Evolutionary conservation across 768 basidiomycete species (phyloP).

Genomic region (Amanita brunnescens): DNA sequence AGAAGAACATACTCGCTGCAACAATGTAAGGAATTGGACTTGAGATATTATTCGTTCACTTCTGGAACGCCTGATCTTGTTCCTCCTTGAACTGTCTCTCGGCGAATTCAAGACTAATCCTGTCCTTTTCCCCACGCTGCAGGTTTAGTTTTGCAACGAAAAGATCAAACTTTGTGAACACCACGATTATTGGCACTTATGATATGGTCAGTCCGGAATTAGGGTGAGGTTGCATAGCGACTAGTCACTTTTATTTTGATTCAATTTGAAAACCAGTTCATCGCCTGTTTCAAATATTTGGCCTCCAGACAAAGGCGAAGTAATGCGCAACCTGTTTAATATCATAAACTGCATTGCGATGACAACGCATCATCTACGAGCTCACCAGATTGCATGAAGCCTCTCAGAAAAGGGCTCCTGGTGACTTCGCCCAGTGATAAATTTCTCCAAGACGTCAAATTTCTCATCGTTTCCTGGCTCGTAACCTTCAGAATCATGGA

Average conservation of each 20-base stretch:
- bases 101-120: not conserved
- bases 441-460: not conserved
- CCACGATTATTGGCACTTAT: not conserved
- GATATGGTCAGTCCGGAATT: not conserved
- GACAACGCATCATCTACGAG: not conserved
- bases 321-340: not conserved
- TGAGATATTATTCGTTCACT: not conserved
- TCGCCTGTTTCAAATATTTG: slow-evolving; percentile 13
- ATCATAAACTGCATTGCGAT: not conserved
- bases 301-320: not conserved
- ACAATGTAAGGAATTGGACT: not conserved
- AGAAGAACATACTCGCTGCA: not conserved
- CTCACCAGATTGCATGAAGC: slow-evolving; percentile 17
- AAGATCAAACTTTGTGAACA: not conserved
- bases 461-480: too few species aligned
- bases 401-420: not conserved
- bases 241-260: not conserved
- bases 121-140: too few species aligned
- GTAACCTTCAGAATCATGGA: too few species aligned
- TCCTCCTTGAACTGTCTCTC: not conserved
- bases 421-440: not conserved
- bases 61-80: not conserved
- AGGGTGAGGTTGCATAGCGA: not conserved
- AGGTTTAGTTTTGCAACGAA: not conserved
- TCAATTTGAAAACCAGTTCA: slow-evolving; percentile 15